phyloP scores from a whole-genome alignment of 306 rosid genomes.

The Mimosa bimucronata region DNA sequence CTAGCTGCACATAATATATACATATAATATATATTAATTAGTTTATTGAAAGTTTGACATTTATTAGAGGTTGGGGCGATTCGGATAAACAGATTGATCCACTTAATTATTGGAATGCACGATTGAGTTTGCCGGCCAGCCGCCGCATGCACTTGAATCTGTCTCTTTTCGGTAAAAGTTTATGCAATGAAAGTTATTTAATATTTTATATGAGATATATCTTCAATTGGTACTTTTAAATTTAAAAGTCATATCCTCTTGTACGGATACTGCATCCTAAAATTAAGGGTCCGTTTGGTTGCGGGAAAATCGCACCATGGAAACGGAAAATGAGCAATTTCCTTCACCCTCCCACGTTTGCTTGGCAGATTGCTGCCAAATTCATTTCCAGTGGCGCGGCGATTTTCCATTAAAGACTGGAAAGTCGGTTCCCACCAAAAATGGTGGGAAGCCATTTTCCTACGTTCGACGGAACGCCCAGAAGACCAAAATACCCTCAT shows the following conservation, averaged over 20 bases:
- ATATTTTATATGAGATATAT: background rate
- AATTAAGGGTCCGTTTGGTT: too few relatives aligned
- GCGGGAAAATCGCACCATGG: too few relatives aligned
- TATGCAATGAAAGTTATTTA: background rate
- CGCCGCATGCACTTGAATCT: slow-evolving; percentile 1
- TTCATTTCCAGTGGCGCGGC: too few relatives aligned
- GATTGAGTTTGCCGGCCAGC: slow-evolving; percentile 3
- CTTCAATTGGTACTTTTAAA: background rate
- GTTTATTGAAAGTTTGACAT: background rate
- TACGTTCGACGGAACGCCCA: too few relatives aligned
- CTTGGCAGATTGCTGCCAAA: too few relatives aligned
- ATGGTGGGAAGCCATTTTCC: too few relatives aligned
- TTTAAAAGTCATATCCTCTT: background rate
- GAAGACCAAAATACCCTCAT: too few relatives aligned
- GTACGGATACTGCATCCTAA: background rate
- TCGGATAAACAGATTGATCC: background rate
- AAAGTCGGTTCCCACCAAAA: too few relatives aligned
- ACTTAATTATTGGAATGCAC: slow-evolving; percentile 7
- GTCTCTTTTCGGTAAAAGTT: background rate
- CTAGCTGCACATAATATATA: background rate
- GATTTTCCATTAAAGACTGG: too few relatives aligned
- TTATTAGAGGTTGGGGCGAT: background rate
- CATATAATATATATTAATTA: background rate
- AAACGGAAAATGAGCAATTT: too few relatives aligned
- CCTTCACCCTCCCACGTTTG: too few relatives aligned